These are phyloP conservation scores for Cordyceps cicadae DNA, from an alignment of 2,329 filamentous ascomycete genomes.

Conservation along the genomic window DNA sequence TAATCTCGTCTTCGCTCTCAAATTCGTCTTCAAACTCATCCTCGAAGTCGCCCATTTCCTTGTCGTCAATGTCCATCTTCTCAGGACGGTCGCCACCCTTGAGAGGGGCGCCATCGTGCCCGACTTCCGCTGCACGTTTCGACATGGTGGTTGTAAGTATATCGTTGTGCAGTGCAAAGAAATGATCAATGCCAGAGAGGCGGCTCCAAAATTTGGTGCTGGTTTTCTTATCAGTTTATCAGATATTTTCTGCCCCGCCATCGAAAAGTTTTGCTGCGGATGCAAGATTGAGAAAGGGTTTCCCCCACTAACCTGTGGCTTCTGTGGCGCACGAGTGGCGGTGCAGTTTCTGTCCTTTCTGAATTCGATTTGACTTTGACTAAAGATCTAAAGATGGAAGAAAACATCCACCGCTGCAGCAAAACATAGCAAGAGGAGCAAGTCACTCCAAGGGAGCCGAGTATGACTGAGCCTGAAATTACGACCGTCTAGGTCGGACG, in stretches of 20 bases:
- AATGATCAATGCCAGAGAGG: background rate
- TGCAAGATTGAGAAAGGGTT: background rate
- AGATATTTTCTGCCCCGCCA: slow-evolving; percentile 6
- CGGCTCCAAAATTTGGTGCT: background rate
- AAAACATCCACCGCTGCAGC: too few relatives aligned
- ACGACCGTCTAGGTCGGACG: too few relatives aligned
- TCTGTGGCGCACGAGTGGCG: background rate
- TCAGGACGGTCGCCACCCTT: slow-evolving; percentile 56
- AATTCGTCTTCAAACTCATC: slow-evolving; percentile 92
- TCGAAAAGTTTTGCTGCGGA: slow-evolving; percentile 6
- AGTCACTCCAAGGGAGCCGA: too few relatives aligned
- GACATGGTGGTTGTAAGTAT: slow-evolving; percentile 37
- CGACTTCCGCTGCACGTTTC: slow-evolving; percentile 48
- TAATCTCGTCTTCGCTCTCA: slow-evolving; percentile 80
- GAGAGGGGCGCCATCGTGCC: slow-evolving; percentile 39
- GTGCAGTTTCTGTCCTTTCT: background rate
- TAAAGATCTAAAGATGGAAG: too few relatives aligned
- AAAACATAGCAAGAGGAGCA: too few relatives aligned
- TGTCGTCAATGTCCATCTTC: slow-evolving; percentile 57
- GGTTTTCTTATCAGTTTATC: slow-evolving; percentile 10
- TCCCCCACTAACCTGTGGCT: slow-evolving; percentile 2
- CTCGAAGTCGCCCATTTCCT: slow-evolving; percentile 74
- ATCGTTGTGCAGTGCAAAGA: background rate
- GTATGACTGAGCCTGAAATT: too few relatives aligned
- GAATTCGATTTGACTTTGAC: too few relatives aligned